Conservation (phyloP, 2,329 filamentous ascomycete species). For the Tolypocladium amazonense region DNA sequence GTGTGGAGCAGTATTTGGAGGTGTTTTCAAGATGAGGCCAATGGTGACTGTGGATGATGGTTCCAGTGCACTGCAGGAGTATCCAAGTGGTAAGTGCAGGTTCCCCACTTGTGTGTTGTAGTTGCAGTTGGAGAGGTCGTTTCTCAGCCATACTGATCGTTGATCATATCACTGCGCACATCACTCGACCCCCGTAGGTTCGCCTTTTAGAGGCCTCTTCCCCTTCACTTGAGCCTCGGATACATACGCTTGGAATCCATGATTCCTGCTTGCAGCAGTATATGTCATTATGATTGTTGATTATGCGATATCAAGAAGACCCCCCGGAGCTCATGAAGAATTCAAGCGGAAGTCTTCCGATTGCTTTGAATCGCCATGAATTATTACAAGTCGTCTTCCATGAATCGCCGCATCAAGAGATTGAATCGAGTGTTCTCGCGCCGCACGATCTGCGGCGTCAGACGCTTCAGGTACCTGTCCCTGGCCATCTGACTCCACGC, state of each 20-base stretch:
- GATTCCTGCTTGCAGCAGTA: too few species aligned
- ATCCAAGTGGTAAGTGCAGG: not conserved
- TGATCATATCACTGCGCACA: too few species aligned
- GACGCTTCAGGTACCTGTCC: not conserved
- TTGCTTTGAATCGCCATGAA: not conserved
- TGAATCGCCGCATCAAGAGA: slow-evolving; percentile 7
- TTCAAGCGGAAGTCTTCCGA: too few species aligned
- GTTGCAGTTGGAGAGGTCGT: too few species aligned
- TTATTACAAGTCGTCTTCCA: slow-evolving; percentile 5
- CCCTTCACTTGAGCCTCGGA: too few species aligned
- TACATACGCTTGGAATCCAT: too few species aligned
- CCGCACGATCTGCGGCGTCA: slow-evolving; percentile 4
- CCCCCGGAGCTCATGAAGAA: too few species aligned
- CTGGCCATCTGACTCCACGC: slow-evolving; percentile 7
- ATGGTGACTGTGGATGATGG: not conserved
- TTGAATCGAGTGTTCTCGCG: slow-evolving; percentile 7
- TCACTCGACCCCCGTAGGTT: too few species aligned
- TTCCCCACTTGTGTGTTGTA: not conserved
- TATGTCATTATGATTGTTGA: too few species aligned
- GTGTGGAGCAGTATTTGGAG: not conserved
- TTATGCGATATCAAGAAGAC: too few species aligned
- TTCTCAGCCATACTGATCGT: too few species aligned
- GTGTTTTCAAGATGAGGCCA: not conserved
- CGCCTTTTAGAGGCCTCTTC: too few species aligned
- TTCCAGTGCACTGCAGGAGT: not conserved